Base-by-base conservation (phyloP, 225 moss, liverwort and hornwort genomes). In the Lunularia cruciata region DNA sequence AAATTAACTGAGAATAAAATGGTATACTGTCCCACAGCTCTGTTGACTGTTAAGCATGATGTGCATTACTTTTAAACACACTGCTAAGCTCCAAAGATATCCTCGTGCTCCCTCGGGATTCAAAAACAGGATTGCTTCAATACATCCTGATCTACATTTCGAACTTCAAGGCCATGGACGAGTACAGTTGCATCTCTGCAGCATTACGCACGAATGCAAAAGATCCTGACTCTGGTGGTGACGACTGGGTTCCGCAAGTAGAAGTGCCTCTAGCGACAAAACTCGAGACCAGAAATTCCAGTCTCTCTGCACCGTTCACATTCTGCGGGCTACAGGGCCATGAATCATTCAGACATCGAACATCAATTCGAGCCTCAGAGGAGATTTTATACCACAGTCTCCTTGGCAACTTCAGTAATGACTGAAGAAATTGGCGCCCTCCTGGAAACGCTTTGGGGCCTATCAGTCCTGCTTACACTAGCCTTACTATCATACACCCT, bases 321-420 rank as follows among this genome's bases (percentile, higher is more conserved):
- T 38, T 60, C n/a, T 3, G 3, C 12, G 27, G 47, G 2, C 28
- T 7, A 23, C 2, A 5, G 0, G 25, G 14, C 25, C 3, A 61
- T 61, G 25, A 25, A 61, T 20, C 32, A 43, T 26, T 15, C 39
- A 42, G 31, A 25, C 22, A 37, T 36, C 27, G 1, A 55, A 12
- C 46, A 45, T 16, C 47, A 10, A 2, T 19, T 7, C 5, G 59
- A 7, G 19, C 49, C 40, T 9, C 2, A 47, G 57, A 26, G 1
- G 57, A 7, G 15, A 37, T n/a, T 35, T 6, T 40, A 22, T 77
- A 77, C 77, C 69, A 73, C 0, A 49, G 79, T 54, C 63, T 74
- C 74, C 28, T 48, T 65, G 36, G 74, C 65, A 26, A 79, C 58
- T 54, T 79, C 79, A n/a, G 74, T 74, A 35, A 79, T 39, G 58